Base-by-base conservation (phyloP, 106 monocot genomes). In the Apostasia ramifera region DNA sequence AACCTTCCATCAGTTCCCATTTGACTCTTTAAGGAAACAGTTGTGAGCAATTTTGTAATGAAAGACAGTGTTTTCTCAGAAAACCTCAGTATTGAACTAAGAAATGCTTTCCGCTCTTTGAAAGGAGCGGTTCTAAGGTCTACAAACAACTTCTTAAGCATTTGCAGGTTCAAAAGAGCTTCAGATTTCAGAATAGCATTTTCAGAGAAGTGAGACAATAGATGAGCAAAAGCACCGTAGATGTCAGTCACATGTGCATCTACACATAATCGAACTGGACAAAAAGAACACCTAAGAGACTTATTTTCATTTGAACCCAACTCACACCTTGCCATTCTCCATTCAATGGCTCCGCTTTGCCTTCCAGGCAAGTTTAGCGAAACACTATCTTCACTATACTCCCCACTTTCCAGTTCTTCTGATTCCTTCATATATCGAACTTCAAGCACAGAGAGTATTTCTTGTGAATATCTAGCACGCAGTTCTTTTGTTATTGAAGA, bases 261-360 rank as follows among this genome's bases (percentile, higher is more conserved):
- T 64, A 86, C 67, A 72, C 92, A 97, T 63, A 56, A 73, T 14
- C 89, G 81, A 9, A 72, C 59, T 8, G 88, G 82, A 54, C 91
- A 95, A 46, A 78, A 79, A 67, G 95, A 86, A 57, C 55, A 59
- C 53, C 79, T 60, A 12, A 79, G 66, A 65, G 76, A 77, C 6
- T 77, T 77, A 57, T 71, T 74, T 59, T 81, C 86, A 57, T 65
- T 67, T 58, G 75, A 70, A 42, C 84, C 82, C 48, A 84, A 37
- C 70, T 97, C 95, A 56, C 65, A 70, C 79, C 95, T 97, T 71
- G 84, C 81, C 47, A 71, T 72, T 65, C 89, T 79, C 95, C 95
- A 97, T 66, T 92, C 92, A 56, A 79, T 59, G 43, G 89, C 73
- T 11, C 95, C 92, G 77, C 92, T 92, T 82, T 83, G 86, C 79